Percentiles rank a stretch among this genome's conserved stretches.
Conservation (phyloP, 2,329 filamentous ascomycete genomes). For the Venturia nashicola region DNA sequence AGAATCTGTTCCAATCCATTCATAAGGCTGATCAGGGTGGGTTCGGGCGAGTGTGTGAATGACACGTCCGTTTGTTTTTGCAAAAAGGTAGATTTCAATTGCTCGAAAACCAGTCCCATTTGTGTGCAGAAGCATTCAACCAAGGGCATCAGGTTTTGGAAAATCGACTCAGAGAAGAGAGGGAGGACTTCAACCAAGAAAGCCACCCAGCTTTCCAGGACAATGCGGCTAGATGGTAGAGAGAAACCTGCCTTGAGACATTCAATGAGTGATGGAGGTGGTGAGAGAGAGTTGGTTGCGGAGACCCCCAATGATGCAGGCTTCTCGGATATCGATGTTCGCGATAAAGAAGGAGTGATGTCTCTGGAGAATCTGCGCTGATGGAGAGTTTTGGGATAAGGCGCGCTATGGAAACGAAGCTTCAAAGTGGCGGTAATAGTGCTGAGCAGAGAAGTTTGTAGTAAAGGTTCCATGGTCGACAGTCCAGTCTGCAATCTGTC, state of each 20-base stretch:
- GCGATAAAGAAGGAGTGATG: not conserved
- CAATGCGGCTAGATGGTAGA: conserved; percentile 57
- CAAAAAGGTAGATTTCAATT: conserved; percentile 54
- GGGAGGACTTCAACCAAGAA: conserved; percentile 77
- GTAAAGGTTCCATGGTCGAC: conserved; percentile 49
- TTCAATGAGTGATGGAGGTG: conserved; percentile 64
- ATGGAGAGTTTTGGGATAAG: not conserved
- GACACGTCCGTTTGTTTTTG: conserved; percentile 17
- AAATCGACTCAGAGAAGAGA: conserved; percentile 71
- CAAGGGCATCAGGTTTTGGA: conserved; percentile 79
- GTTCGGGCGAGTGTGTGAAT: conserved; percentile 44
- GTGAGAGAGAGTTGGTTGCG: conserved; percentile 14
- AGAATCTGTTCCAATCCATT: conserved; percentile 87
- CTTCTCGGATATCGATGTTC: not conserved
- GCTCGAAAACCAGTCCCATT: conserved; percentile 59
- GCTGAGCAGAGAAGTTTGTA: conserved; percentile 68
- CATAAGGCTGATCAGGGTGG: conserved; percentile 71
- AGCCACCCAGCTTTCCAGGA: conserved; percentile 83
- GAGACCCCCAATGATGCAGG: not conserved
- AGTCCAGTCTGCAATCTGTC: conserved; percentile 53
- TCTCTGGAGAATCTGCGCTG: conserved; percentile 6
- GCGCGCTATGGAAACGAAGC: not conserved
- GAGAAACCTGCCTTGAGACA: conserved; percentile 74
- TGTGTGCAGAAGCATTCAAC: conserved; percentile 81
- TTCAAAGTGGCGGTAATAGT: conserved; percentile 58